Base-by-base conservation (phyloP, 208 protist species). In the Crithidia brevicula region DNA sequence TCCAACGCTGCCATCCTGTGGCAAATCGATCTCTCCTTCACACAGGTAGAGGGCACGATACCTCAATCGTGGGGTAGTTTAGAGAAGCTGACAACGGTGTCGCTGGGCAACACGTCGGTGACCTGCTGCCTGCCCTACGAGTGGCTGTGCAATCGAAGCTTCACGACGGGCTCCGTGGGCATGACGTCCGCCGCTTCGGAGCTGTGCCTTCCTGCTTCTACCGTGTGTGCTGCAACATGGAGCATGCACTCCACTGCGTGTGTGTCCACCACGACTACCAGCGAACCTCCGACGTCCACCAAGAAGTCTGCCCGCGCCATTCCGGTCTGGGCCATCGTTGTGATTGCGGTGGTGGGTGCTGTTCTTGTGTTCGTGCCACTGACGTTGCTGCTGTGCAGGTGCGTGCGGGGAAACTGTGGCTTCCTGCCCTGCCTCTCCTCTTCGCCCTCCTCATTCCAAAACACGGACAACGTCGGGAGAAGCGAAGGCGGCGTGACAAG, bases 121-220 rank as follows among this genome's bases (percentile, higher is more conserved):
- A 52, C 46, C 22, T 52, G 18, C 46, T 52, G 46, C 22, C 46
- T 52, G 46, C 46, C 18, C 22, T 30, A 52, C 46, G 46, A 13
- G 46, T 52, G 23, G 46, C 36, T 40, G 36, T 40, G 36, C 15
- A 7, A 40, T 16, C 36, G 36, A 16, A 40, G 15, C 15, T 1
- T 40, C 0, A 40, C 36, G 36, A 40, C 36, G 36, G 36, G 10
- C 15, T 16, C 8, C 10, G 36, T 40, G 36, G 36, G 36, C 36
- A 40, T 40, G 1, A 40, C 36, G 10, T 40, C 36, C 10, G 36
- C 36, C 10, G 36, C 36, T 13, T 40, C 36, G 36, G 10, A 40
- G 36, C 10, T 13, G 36, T 40, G 36, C n/a, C n/a, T n/a, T 40
- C 36, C 36, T 7, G 15, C 36, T 40, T 7, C 36, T 7, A 40